Percentiles rank a stretch among this genome's conserved stretches.
Conservation (phyloP, 2,329 filamentous ascomycete species). For the Talaromyces sp. region DNA sequence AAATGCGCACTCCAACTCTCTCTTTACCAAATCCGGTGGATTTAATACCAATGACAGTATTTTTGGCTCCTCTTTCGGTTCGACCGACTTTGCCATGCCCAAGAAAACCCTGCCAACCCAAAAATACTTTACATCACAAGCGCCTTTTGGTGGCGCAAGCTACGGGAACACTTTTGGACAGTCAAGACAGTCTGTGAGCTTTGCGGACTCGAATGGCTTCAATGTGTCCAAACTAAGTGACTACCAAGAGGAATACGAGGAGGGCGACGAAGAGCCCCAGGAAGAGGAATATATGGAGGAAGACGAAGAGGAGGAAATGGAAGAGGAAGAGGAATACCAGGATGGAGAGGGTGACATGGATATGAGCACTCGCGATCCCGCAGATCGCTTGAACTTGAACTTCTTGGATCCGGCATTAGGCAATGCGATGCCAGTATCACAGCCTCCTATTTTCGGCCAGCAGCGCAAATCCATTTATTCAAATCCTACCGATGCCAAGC, state of each 20-base stretch:
- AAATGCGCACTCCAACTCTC: slow-evolving; percentile 38
- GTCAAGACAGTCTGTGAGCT: slow-evolving; percentile 21
- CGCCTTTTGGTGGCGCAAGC: slow-evolving; percentile 30
- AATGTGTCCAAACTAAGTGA: slow-evolving; percentile 30
- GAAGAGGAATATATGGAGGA: no score
- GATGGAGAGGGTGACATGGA: slow-evolving; percentile 39
- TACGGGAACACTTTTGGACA: slow-evolving; percentile 31
- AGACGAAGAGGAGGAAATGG: slow-evolving; percentile 43
- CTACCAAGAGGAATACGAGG: slow-evolving; percentile 35
- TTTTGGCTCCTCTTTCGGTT: slow-evolving; percentile 41
- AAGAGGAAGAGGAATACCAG: slow-evolving; percentile 46
- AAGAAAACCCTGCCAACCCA: slow-evolving; percentile 31
- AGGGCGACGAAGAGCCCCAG: slow-evolving; percentile 35
- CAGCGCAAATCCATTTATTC: slow-evolving; percentile 45
- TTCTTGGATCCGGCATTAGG: slow-evolving; percentile 37
- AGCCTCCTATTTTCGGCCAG: neutral
- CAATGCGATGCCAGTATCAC: slow-evolving; percentile 25
- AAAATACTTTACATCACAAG: slow-evolving; percentile 29
- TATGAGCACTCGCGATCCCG: slow-evolving; percentile 20
- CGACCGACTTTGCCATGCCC: slow-evolving; percentile 34
- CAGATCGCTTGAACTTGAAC: slow-evolving; percentile 32
- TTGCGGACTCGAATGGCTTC: slow-evolving; percentile 29
- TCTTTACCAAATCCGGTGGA: slow-evolving; percentile 41
- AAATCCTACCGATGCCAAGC: slow-evolving; percentile 46
- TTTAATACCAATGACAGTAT: slow-evolving; percentile 41